phyloP scores from a whole-genome alignment of 2,329 filamentous ascomycete genomes.

The Pezicula rhizophila region DNA sequence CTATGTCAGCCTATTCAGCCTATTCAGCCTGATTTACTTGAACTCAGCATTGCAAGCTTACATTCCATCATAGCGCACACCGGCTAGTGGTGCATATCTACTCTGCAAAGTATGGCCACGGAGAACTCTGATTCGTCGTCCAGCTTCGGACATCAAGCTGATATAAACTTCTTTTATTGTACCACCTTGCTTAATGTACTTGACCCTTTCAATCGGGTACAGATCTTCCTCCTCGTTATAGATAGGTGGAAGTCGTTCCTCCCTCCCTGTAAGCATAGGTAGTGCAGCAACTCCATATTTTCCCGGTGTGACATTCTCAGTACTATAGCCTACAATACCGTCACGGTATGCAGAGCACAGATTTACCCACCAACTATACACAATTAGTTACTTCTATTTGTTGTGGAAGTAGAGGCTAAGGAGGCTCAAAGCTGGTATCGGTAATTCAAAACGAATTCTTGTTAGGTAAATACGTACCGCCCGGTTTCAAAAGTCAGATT shows the following conservation, averaged over 20 bases:
- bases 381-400: conserved; percentile 10
- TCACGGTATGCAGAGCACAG: conserved; percentile 48
- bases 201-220: not conserved
- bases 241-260: conserved; percentile 26
- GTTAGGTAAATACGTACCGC: conserved; percentile 32
- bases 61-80: conserved; percentile 50
- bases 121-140: conserved; percentile 43
- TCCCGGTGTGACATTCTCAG: conserved; percentile 39
- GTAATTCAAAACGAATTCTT: not conserved
- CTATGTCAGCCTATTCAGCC: not conserved
- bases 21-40: not conserved
- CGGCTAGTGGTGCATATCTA: conserved; percentile 40
- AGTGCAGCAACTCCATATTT: conserved; percentile 37
- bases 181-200: conserved; percentile 38
- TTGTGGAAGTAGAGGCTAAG: not conserved
- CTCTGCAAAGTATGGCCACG: conserved; percentile 44
- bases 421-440: not conserved
- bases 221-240: conserved; percentile 17
- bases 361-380: conserved; percentile 48
- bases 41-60: conserved; percentile 27
- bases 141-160: conserved; percentile 42
- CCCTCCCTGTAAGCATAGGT: conserved; percentile 41
- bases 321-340: conserved; percentile 41
- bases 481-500: conserved; percentile 39
- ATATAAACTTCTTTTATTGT: conserved; percentile 39